Evolutionary conservation across 2,329 filamentous ascomycete genomes (phyloP), one percentile per base, ranked within the genome.

Genomic region (Colletotrichum tofieldiae): DNA sequence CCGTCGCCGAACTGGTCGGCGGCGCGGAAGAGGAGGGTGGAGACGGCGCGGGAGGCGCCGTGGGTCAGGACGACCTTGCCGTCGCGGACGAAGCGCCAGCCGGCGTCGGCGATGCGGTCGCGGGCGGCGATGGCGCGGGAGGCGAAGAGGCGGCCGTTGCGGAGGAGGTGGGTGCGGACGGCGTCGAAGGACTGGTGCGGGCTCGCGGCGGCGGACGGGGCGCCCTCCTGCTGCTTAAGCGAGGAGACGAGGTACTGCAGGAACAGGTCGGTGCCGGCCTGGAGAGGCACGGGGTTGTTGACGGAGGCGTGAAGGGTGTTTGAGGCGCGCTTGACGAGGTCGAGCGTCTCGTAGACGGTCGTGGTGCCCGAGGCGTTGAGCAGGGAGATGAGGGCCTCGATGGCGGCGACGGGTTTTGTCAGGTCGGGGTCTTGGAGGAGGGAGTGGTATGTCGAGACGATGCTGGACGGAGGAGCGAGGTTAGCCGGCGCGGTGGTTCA

Each of bases 391-490:
- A 99, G 89, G 37, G 95, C 92, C 84, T 97, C 94, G 80, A 98
- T 98, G 71, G 95, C 95, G 26, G 96, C 96, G 67, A 99, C 94
- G 74, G 96, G 95, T 90, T 98, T 98, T 45, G 96, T 98, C 65
- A 98, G 89, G 74, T 97, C 94, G 14, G 93, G 88, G 81, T 98
- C 95, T 73, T 83, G 81, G 61, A 91, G 87, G 71, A 90, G 85
- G 72, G 83, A 82, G 75, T 85, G 82, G 79, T 91, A 91, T 29
- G 86, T 86, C 35, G 83, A 81, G 72, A 91, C 88, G 76, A 91
- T 90, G 79, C 87, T 89, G 73, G 20, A 9, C 1, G 20, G n/a
- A n/a, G 61, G 45, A 29, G 39, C 14, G 35, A 74, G 58, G 43
- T 54, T 61, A 62, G 71, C 18, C 14, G 26, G 7, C 9, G 9